These are phyloP conservation scores for Thinopyrum obtusiflorum DNA, from an alignment of 202 grass and related monocot species.

Conservation along the genomic window DNA sequence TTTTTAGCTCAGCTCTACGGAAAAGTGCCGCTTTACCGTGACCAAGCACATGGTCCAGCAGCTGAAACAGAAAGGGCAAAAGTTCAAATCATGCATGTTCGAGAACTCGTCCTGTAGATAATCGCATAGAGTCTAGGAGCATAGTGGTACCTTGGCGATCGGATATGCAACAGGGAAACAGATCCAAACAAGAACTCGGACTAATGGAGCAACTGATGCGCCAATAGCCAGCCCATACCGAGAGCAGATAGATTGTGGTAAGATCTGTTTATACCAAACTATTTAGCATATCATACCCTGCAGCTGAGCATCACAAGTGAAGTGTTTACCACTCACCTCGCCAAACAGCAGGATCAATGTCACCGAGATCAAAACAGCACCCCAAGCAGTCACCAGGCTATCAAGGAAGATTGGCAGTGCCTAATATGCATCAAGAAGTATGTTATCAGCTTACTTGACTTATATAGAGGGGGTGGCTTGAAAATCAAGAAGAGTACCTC, in stretches of 20 bases:
- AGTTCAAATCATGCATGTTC: slow-evolving; percentile 4
- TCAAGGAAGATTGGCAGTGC: slow-evolving; percentile 96
- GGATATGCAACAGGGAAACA: slow-evolving; percentile 94
- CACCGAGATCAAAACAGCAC: slow-evolving; percentile 85
- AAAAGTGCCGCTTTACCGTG: slow-evolving; percentile 79
- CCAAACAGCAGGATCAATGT: slow-evolving; percentile 94
- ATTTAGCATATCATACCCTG: slow-evolving; percentile 9
- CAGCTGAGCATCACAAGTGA: slow-evolving; percentile 9
- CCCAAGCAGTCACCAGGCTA: slow-evolving; percentile 86
- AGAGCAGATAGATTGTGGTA: slow-evolving; percentile 83
- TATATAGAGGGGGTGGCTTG: not conserved
- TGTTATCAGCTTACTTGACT: slow-evolving; percentile 11
- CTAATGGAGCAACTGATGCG: slow-evolving; percentile 70
- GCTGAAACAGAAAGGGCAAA: slow-evolving; percentile 45
- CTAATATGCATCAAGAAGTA: slow-evolving; percentile 37
- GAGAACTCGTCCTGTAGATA: not conserved
- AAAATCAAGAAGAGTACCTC: slow-evolving; percentile 49
- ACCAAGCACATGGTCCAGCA: slow-evolving; percentile 79
- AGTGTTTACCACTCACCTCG: slow-evolving; percentile 52
- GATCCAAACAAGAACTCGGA: slow-evolving; percentile 80
- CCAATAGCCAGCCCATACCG: slow-evolving; percentile 85
- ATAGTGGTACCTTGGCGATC: slow-evolving; percentile 73
- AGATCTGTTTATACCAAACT: slow-evolving; percentile 54
- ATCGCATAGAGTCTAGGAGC: not conserved
- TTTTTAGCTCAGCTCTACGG: slow-evolving; percentile 90